Evolutionary conservation across 768 basidiomycete genomes (phyloP).

Genomic region (Postia placenta): DNA sequence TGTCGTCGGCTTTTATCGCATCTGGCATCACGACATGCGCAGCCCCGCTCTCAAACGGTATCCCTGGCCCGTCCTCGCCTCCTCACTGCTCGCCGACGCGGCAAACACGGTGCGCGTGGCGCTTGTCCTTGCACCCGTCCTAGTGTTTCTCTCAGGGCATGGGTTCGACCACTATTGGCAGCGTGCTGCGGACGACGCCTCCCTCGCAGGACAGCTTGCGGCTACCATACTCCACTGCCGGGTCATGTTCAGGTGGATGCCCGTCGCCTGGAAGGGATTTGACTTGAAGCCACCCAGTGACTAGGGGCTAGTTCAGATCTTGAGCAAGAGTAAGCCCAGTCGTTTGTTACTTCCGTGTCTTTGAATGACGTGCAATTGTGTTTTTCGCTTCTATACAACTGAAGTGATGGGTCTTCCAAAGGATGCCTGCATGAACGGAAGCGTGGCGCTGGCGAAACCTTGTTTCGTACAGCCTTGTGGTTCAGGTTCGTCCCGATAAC

Average conservation of each 20-base stretch:
- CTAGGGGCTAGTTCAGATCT: no score
- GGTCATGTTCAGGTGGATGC: background rate
- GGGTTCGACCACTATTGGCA: background rate
- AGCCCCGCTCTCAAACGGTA: background rate
- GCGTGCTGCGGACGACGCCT: background rate
- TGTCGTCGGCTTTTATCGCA: background rate
- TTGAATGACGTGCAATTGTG: no score
- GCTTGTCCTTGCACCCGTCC: background rate
- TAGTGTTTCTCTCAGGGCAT: background rate
- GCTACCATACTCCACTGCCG: background rate
- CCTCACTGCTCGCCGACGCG: background rate
- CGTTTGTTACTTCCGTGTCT: no score
- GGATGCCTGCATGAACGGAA: no score
- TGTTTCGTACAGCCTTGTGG: no score
- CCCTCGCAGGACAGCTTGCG: background rate
- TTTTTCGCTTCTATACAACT: no score
- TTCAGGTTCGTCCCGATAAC: no score
- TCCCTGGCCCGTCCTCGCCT: background rate
- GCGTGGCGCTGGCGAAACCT: no score
- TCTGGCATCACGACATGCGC: background rate
- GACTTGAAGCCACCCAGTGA: no score
- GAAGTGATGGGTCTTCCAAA: no score
- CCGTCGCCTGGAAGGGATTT: background rate
- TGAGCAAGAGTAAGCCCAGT: no score
- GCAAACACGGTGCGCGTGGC: background rate